Evolutionary conservation across 768 basidiomycete genomes (phyloP).

Genomic region (Guyanaporus albipodus): DNA sequence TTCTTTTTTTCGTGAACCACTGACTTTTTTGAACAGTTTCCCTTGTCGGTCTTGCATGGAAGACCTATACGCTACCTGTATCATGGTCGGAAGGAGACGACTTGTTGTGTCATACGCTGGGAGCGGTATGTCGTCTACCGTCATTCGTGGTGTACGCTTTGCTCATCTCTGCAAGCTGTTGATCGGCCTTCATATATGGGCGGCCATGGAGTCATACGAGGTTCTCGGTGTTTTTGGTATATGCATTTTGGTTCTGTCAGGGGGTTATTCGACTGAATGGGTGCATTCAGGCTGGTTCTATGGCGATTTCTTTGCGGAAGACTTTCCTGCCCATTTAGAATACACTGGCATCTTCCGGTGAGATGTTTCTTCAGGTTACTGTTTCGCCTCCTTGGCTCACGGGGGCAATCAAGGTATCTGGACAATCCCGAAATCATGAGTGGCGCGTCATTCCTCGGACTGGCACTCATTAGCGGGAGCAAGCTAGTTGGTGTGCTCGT

Average conservation of each 20-base stretch:
- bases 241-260: constrained; percentile 12
- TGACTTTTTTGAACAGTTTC: constrained; percentile 53
- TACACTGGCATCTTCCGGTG: constrained; percentile 97
- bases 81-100: constrained; percentile 89
- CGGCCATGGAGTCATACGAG: constrained; percentile 84
- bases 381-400: not conserved
- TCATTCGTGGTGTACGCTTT: not conserved
- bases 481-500: constrained; percentile 88
- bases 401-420: constrained; percentile 53
- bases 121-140: constrained; percentile 54
- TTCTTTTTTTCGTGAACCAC: not conserved
- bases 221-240: constrained; percentile 93
- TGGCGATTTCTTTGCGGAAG: constrained; percentile 94
- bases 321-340: constrained; percentile 84
- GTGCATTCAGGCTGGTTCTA: constrained; percentile 85
- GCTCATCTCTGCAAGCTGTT: constrained; percentile 52
- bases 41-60: constrained; percentile 82
- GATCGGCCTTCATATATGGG: constrained; percentile 88
- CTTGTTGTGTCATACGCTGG: constrained; percentile 83
- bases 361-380: constrained; percentile 10
- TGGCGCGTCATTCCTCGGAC: constrained; percentile 91
- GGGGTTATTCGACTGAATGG: not conserved
- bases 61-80: constrained; percentile 76
- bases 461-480: constrained; percentile 87
- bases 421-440: constrained; percentile 97